Conservation (phyloP, 2,329 filamentous ascomycete species). For the Aspergillus novofumigatus region DNA sequence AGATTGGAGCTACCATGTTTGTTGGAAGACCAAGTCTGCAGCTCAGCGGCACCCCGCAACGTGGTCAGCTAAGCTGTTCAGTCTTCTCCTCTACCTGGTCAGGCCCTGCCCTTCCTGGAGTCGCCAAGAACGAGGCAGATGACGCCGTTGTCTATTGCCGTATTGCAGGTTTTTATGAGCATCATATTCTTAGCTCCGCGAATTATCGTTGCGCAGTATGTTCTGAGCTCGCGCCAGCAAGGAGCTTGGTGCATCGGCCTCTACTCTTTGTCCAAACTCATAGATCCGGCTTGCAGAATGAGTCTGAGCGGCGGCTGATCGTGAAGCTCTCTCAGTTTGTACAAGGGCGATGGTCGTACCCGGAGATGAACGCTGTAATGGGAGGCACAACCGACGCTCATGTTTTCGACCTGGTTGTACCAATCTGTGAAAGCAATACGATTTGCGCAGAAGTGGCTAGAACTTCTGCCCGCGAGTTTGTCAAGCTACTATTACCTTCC, state of each 20-base stretch:
- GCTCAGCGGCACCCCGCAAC: constrained; percentile 1
- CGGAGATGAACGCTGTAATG: constrained; percentile 10
- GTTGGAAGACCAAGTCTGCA: constrained; percentile 16
- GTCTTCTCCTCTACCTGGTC: constrained; percentile 19
- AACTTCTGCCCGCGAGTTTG: constrained; percentile 13
- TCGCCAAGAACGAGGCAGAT: constrained; percentile 6
- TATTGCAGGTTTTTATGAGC: constrained; percentile 15
- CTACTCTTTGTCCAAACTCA: constrained; percentile 14
- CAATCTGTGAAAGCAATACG: constrained; percentile 13
- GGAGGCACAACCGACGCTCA: constrained; percentile 14
- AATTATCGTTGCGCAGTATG: constrained; percentile 21
- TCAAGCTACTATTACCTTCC: constrained; percentile 10
- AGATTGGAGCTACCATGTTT: constrained; percentile 12
- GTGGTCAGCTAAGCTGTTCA: constrained; percentile 12
- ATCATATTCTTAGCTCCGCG: constrained; percentile 11
- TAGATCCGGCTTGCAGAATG: neutral
- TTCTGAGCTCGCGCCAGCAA: constrained; percentile 9
- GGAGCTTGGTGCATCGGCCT: constrained; percentile 16
- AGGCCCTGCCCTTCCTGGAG: constrained; percentile 1
- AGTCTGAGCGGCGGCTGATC: constrained; percentile 7
- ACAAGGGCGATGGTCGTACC: constrained; percentile 15
- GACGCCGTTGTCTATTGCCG: constrained; percentile 12
- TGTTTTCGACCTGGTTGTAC: constrained; percentile 19
- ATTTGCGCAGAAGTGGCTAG: constrained; percentile 18
- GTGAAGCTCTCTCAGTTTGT: constrained; percentile 17